Base-by-base conservation (phyloP, 2,329 filamentous ascomycete genomes). In the Pseudofabraea citricarpa region DNA sequence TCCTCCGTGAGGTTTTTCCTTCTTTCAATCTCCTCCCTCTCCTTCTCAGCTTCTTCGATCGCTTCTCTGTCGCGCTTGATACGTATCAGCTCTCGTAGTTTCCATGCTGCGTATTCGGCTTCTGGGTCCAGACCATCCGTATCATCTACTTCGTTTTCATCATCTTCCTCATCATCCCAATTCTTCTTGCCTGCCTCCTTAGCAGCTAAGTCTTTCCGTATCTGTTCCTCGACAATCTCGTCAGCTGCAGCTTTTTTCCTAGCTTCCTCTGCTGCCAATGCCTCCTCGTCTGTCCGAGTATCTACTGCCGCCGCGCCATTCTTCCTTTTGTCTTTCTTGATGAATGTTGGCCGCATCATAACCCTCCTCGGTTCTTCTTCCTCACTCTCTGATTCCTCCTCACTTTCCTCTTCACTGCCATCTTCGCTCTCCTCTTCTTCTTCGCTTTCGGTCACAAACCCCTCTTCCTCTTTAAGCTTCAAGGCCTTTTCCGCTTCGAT, bases 61-160 rank as follows among this genome's bases (percentile, higher is more conserved):
- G 81, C 81, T 55, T 90, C 83, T 20, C 93, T 82, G 56, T 93
- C 87, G 40, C 93, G 81, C 68, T 91, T 90, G 53, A 97, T 81
- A 7, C 93, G 85, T 64, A 84, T 85, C 32, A 98, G 74, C 67
- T 98, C 93, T 38, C 93, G 83, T 39, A 98, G 74, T 61, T 91
- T 93, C 91, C 93, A 98, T 0, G 90, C 90, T 6, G 90, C 90
- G 50, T 85, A 79, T 64, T 98, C 93, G 6, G 88, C 90, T 50
- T 86, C 90, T 0, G 88, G 87, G 62, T 97, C 90, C 3, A 90
- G 57, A 26, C 81, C 88, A 62, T 98, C 93, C 2, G 84, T 87
- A 57, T 95, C 93, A 64, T 97, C 89, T 16, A 97, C 83, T 37
- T 87, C 86, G 24, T 82, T 81, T 45, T 80, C 79, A 20, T 79